phyloP scores from a whole-genome alignment of 129 eudicot genomes.

The Scalesia atractyloides region DNA sequence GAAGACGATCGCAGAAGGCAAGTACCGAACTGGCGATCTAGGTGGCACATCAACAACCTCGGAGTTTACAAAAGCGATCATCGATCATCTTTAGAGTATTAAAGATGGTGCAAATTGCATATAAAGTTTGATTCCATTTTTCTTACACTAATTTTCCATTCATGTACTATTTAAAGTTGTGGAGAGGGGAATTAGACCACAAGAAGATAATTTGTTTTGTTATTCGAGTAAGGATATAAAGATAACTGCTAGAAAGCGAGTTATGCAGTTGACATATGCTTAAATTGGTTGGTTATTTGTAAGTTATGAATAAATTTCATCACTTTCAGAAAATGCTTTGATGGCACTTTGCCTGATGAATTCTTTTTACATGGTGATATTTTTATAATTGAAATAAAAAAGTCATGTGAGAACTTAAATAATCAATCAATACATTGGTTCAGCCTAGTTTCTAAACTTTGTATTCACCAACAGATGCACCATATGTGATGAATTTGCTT shows the following conservation, averaged over 20 bases:
- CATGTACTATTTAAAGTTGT: conserved; percentile 38
- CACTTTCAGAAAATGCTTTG: conserved; percentile 15
- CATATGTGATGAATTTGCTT: too few relatives aligned
- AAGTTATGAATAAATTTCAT: conserved; percentile 30
- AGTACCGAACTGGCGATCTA: conserved; percentile 89
- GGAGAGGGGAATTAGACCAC: conserved; percentile 37
- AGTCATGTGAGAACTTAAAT: too few relatives aligned
- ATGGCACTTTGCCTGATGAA: not conserved
- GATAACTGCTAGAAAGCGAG: conserved; percentile 29
- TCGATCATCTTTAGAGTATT: conserved; percentile 65
- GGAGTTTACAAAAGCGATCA: conserved; percentile 86
- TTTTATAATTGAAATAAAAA: too few relatives aligned
- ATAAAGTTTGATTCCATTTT: conserved; percentile 28
- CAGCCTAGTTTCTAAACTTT: too few relatives aligned
- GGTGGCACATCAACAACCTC: conserved; percentile 87
- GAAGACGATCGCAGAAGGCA: conserved; percentile 90
- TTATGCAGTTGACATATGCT: conserved; percentile 31
- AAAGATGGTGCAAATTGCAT: conserved; percentile 24
- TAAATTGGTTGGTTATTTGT: conserved; percentile 29
- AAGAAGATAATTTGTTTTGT: conserved; percentile 15
- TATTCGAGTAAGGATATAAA: conserved; percentile 22
- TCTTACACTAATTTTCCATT: conserved; percentile 34
- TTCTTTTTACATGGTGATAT: too few relatives aligned
- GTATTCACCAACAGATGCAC: too few relatives aligned
- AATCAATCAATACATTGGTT: too few relatives aligned